A percentile compares a stretch with the other conserved stretches of the same genome.
Conservation (phyloP, 2,329 filamentous ascomycete genomes). For the Verticillium longisporum region DNA sequence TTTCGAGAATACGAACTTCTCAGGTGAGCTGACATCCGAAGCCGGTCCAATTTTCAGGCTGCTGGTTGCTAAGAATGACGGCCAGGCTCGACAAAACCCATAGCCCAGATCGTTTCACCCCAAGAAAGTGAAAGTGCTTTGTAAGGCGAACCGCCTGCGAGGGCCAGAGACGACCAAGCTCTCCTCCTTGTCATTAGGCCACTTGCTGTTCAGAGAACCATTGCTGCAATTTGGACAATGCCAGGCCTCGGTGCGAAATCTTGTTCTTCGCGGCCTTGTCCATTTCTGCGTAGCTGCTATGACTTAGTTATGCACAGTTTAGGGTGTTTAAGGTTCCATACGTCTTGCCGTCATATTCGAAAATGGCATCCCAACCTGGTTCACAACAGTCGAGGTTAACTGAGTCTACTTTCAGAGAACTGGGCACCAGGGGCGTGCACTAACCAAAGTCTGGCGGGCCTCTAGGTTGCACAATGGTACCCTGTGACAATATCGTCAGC, state of each 20-base stretch:
- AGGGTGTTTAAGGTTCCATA: slow-evolving; percentile 24
- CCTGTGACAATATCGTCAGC: slow-evolving; percentile 22
- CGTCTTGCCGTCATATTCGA: slow-evolving; percentile 88
- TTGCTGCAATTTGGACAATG: slow-evolving; percentile 75
- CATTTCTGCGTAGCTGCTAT: slow-evolving; percentile 80
- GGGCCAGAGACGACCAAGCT: too few species aligned
- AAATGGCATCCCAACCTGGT: slow-evolving; percentile 93
- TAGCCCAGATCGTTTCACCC: neutral
- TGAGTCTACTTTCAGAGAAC: slow-evolving; percentile 4
- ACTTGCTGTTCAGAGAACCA: slow-evolving; percentile 57
- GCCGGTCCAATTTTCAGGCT: neutral
- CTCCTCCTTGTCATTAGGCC: neutral
- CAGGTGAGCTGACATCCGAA: slow-evolving; percentile 1
- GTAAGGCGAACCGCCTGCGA: too few species aligned
- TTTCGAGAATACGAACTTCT: slow-evolving; percentile 76
- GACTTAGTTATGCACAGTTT: neutral
- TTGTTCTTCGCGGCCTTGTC: slow-evolving; percentile 79
- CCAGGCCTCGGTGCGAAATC: slow-evolving; percentile 84
- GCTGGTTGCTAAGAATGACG: neutral
- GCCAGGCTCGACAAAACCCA: neutral
- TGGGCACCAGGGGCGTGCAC: slow-evolving; percentile 17
- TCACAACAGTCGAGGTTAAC: neutral
- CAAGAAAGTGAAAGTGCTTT: too few species aligned
- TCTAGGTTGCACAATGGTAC: slow-evolving; percentile 78
- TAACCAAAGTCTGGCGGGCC: slow-evolving; percentile 78